phyloP scores from a whole-genome alignment of 2,329 filamentous ascomycete species.

The Ascochyta fabae region DNA sequence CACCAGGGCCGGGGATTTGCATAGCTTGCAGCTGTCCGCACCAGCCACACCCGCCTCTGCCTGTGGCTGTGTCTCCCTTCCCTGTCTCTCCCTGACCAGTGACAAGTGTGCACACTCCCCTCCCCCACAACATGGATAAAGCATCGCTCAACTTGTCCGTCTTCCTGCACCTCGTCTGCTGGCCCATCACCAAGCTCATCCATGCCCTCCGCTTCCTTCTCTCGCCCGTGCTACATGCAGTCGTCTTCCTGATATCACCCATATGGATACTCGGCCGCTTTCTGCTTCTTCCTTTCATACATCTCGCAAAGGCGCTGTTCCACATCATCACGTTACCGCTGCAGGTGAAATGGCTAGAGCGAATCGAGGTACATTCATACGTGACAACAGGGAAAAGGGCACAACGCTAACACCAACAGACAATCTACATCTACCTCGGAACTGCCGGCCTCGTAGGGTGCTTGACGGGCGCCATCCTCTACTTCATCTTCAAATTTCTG shows the following conservation, averaged over 20 bases:
- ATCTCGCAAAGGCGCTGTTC: conserved; percentile 54
- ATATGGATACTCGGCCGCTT: conserved; percentile 57
- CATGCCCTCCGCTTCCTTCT: conserved; percentile 24
- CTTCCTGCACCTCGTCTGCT: conserved; percentile 45
- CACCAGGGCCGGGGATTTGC: conserved; percentile 27
- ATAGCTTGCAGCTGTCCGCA: conserved; percentile 24
- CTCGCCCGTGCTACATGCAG: neutral
- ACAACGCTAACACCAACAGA: conserved; percentile 37
- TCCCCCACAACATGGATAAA: conserved; percentile 34
- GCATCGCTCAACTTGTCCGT: conserved; percentile 37
- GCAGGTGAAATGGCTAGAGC: conserved; percentile 53
- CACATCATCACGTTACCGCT: conserved; percentile 57
- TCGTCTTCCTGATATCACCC: conserved; percentile 49
- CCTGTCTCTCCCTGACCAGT: neutral
- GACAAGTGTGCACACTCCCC: neutral
- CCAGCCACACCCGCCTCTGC: conserved; percentile 16
- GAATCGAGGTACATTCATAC: conserved; percentile 59
- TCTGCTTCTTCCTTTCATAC: conserved; percentile 58
- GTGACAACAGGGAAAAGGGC: neutral
- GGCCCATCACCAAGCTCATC: conserved; percentile 49
- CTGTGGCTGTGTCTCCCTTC: no score
- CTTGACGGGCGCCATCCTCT: conserved; percentile 65
- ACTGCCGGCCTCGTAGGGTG: conserved; percentile 73
- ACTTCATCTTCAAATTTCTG: conserved; percentile 63
- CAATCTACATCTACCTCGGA: conserved; percentile 65